Evolutionary conservation across 2,329 filamentous ascomycete species (phyloP).

Genomic region (Lecanicillium sp.): DNA sequence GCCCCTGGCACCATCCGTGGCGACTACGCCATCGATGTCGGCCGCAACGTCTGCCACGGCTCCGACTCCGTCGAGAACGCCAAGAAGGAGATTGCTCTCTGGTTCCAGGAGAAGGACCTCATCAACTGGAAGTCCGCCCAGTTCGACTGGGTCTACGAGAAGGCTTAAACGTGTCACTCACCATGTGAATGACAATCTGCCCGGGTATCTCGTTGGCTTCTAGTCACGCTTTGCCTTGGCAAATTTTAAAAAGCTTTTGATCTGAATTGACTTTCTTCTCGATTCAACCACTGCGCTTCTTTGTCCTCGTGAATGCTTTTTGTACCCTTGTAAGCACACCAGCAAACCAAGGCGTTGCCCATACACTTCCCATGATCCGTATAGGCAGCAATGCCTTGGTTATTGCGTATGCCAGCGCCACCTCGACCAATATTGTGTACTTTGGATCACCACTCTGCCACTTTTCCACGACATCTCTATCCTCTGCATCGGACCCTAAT

Average conservation of each 20-base stretch:
- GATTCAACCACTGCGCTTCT: conserved; percentile 9
- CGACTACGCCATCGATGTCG: conserved; percentile 71
- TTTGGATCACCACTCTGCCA: conserved; percentile 33
- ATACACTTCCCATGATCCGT: conserved; percentile 70
- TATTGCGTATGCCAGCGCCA: conserved; percentile 85
- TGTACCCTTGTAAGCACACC: conserved; percentile 45
- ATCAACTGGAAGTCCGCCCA: conserved; percentile 76
- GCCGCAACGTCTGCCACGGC: conserved; percentile 99
- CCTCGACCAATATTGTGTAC: conserved; percentile 54
- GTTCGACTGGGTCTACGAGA: conserved; percentile 97
- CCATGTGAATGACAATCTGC: neutral
- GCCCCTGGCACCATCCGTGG: conserved; percentile 97
- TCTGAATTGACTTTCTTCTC: neutral
- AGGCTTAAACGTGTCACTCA: conserved; percentile 38
- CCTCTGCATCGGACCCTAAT: neutral
- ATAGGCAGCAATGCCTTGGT: conserved; percentile 79
- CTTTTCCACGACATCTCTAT: conserved; percentile 21
- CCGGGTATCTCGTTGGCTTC: neutral
- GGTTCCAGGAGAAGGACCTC: conserved; percentile 89
- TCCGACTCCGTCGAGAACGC: conserved; percentile 98
- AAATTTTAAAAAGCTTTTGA: conserved; percentile 2
- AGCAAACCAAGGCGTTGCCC: conserved; percentile 91
- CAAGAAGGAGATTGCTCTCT: conserved; percentile 98
- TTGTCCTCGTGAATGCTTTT: conserved; percentile 20
- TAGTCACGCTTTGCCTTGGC: neutral